phyloP scores from a whole-genome alignment of 768 basidiomycete species.

The Naganishia onofrii region DNA sequence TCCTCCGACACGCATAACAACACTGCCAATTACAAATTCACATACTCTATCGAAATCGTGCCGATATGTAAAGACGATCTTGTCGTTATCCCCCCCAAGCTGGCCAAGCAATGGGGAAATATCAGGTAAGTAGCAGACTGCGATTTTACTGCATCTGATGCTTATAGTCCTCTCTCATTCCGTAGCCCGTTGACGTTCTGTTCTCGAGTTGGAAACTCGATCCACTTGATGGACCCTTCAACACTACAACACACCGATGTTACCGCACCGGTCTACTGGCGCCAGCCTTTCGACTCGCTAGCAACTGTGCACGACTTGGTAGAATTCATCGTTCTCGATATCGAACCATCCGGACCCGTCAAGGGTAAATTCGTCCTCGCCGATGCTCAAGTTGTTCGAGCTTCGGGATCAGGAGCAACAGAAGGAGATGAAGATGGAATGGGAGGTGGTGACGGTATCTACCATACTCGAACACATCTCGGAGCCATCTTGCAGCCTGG shows the following conservation, averaged over 20 bases:
- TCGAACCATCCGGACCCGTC: constrained; percentile 73
- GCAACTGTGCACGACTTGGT: constrained; percentile 79
- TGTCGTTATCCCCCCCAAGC: constrained; percentile 78
- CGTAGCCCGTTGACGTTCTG: constrained; percentile 75
- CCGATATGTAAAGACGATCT: constrained; percentile 98
- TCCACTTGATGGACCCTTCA: constrained; percentile 84
- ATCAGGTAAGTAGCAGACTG: constrained; percentile 57
- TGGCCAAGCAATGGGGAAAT: constrained; percentile 77
- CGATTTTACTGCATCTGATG: constrained; percentile 25
- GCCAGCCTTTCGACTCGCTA: constrained; percentile 80
- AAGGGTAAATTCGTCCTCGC: constrained; percentile 79
- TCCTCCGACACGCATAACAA: constrained; percentile 87
- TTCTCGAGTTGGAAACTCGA: constrained; percentile 82
- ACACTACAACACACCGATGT: constrained; percentile 83
- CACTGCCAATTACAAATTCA: constrained; percentile 94
- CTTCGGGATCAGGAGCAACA: constrained; percentile 59
- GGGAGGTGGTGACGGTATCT: constrained; percentile 70
- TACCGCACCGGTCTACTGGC: constrained; percentile 77
- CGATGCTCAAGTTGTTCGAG: constrained; percentile 78
- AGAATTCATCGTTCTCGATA: constrained; percentile 91
- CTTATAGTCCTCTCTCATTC: background rate
- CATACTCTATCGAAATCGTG: constrained; percentile 94
- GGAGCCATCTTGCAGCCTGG: constrained; percentile 91
- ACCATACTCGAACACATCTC: constrained; percentile 93
- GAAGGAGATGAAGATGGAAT: constrained; percentile 60